phyloP scores from a whole-genome alignment of 192 early-diverging fungal genomes.

The Backusella liffmaniae region DNA sequence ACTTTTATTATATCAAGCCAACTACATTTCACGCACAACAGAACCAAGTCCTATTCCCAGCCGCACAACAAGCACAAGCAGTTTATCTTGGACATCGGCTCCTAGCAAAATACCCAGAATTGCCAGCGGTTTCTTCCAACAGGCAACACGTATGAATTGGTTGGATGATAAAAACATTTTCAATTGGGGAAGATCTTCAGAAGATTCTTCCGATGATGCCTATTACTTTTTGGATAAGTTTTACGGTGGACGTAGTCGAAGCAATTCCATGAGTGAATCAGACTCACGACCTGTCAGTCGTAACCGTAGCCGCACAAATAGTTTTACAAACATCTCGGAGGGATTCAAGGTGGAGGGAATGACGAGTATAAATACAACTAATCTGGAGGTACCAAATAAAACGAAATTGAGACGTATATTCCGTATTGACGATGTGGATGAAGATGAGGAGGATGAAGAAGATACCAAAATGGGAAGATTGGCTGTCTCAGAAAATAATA shows the following conservation, averaged over 20 bases:
- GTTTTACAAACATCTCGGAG: conserved; percentile 36
- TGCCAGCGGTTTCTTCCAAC: conserved; percentile 36
- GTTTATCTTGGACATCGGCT: conserved; percentile 8
- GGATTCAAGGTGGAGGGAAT: conserved; percentile 50
- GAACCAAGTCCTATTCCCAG: conserved; percentile 13
- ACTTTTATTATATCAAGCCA: neutral
- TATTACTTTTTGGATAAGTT: conserved; percentile 54
- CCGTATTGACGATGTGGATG: conserved; percentile 27
- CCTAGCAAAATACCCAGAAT: conserved; percentile 31
- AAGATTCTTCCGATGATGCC: conserved; percentile 49
- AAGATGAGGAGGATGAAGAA: conserved; percentile 11
- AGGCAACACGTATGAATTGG: conserved; percentile 44
- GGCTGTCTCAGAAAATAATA: conserved; percentile 4
- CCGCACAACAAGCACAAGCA: conserved; percentile 5
- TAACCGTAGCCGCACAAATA: conserved; percentile 46
- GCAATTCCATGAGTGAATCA: conserved; percentile 27
- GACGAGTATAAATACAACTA: conserved; percentile 33
- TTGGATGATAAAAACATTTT: conserved; percentile 53
- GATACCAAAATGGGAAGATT: conserved; percentile 7
- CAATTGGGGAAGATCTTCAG: conserved; percentile 50
- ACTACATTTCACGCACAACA: conserved; percentile 5
- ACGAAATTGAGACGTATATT: conserved; percentile 16
- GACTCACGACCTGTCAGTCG: conserved; percentile 35
- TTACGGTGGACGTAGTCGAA: conserved; percentile 36
- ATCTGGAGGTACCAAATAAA: neutral